These are phyloP conservation scores for Coemansia sp. DNA, from an alignment of 192 early-diverging fungal species.

Conservation along the genomic window DNA sequence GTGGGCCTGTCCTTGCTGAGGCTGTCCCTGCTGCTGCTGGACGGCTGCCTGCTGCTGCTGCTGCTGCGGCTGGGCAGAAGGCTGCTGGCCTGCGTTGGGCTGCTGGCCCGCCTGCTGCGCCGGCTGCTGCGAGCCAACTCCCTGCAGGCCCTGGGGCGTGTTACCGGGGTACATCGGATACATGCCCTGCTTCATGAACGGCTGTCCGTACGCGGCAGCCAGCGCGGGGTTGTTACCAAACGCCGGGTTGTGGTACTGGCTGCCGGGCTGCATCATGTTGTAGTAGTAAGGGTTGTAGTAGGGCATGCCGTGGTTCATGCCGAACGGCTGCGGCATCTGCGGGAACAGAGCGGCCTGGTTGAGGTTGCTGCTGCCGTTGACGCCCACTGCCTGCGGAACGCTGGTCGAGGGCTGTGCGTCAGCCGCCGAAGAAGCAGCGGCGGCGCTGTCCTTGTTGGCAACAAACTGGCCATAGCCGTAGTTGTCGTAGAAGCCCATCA, in stretches of 20 bases:
- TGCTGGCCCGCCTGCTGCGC: slow-evolving; percentile 37
- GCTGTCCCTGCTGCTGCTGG: slow-evolving; percentile 23
- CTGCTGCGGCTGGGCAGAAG: slow-evolving; percentile 16
- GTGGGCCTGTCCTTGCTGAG: slow-evolving; percentile 19
- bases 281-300: slow-evolving; percentile 83
- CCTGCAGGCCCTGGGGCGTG: slow-evolving; percentile 32
- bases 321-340: slow-evolving; percentile 51
- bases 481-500: slow-evolving; percentile 57
- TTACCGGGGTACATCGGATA: slow-evolving; percentile 75
- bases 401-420: slow-evolving; percentile 53
- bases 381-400: slow-evolving; percentile 60
- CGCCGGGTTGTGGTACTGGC: slow-evolving; percentile 71
- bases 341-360: slow-evolving; percentile 50
- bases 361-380: slow-evolving; percentile 51
- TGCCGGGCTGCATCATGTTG: slow-evolving; percentile 63
- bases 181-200: slow-evolving; percentile 86
- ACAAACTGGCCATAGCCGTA: slow-evolving; percentile 51
- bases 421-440: slow-evolving; percentile 21
- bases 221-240: slow-evolving; percentile 68
- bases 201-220: slow-evolving; percentile 79
- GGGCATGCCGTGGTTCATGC: slow-evolving; percentile 64
- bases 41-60: slow-evolving; percentile 17
- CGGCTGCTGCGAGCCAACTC: slow-evolving; percentile 34
- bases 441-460: slow-evolving; percentile 39
- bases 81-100: slow-evolving; percentile 37